Evolutionary conservation across 2,329 filamentous ascomycete species (phyloP).

Genomic region (Verruconis gallopava): DNA sequence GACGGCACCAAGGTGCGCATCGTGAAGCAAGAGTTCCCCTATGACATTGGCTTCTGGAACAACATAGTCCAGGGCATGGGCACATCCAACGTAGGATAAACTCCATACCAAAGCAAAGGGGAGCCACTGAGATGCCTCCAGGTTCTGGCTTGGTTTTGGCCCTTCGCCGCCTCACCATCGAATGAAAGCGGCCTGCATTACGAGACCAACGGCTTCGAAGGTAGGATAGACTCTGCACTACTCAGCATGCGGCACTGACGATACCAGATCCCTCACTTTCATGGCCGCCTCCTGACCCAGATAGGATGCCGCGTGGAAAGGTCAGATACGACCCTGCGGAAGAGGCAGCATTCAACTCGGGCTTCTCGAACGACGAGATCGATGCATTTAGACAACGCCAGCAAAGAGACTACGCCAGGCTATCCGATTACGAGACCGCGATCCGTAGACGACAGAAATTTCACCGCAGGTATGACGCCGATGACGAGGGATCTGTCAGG

Average conservation of each 20-base stretch:
- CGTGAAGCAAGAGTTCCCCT: conserved; percentile 62
- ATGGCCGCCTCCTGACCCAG: conserved; percentile 40
- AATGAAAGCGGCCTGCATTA: conserved; percentile 44
- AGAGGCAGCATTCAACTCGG: neutral
- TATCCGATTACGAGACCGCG: conserved; percentile 17
- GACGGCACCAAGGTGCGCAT: conserved; percentile 43
- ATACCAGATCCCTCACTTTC: conserved; percentile 19
- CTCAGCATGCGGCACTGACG: conserved; percentile 20
- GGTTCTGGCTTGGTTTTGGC: conserved; percentile 54
- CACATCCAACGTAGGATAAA: conserved; percentile 37
- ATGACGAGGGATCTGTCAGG: conserved; percentile 12
- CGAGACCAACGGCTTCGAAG: conserved; percentile 68
- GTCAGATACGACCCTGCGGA: conserved; percentile 13
- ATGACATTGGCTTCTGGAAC: conserved; percentile 61
- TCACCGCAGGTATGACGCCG: conserved; percentile 26
- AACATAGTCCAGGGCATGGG: conserved; percentile 72
- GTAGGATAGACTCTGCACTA: conserved; percentile 17
- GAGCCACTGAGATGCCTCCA: too few relatives aligned
- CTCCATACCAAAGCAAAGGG: neutral
- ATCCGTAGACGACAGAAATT: conserved; percentile 26
- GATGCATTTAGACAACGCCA: conserved; percentile 43
- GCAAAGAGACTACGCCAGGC: conserved; percentile 35
- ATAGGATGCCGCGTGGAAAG: conserved; percentile 23
- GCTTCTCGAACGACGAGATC: conserved; percentile 23
- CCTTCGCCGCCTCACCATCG: conserved; percentile 43